Base-by-base conservation (phyloP, 495 filamentous ascomycete species). In the Aspergillus saccharolyticus region DNA sequence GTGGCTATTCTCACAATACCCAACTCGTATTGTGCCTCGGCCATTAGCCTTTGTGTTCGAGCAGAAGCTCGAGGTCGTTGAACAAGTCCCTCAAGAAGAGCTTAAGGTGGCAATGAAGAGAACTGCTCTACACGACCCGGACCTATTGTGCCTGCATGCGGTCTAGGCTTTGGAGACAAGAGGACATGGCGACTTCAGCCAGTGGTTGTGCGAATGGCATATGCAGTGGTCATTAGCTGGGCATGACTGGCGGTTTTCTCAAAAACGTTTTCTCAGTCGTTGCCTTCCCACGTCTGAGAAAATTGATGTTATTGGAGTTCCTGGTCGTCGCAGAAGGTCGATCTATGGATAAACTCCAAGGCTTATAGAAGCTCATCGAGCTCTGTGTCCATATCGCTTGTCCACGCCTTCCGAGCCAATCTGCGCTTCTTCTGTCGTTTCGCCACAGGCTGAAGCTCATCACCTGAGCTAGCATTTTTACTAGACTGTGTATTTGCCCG, bases 301-400 rank as follows among this genome's bases (percentile, higher is more conserved):
- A n/a, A n/a, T n/a, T 4, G 4, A 30, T 30, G 25, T 30, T 10
- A 30, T 30, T 10, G 10, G 25, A 30, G 4, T 30, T 30, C 4
- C 25, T 30, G 4, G 25, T 30, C 25, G 4, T 30, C 4, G 10
- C 25, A 30, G 25, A 30, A 30, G 10, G 10, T 4, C 25, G 10
- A n/a, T n/a, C n/a, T n/a, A n/a, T n/a, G n/a, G n/a, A n/a, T n/a
- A n/a, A n/a, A 9, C 25, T 28, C 9, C 25, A 7, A 30, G 15
- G 7, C n/a, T 52, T 53, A 61, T 53, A 17, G 15, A 44, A 42
- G 49, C 14, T 60, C 59, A 19, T 70, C 68, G 14, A 52, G n/a
- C 44, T 68, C 66, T 12, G 65, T 68, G 20, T 72, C 71, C 39
- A 58, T 46, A 22, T 69, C 71, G 0, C 63, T 67, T n/a, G 59